Conservation (phyloP, 2,329 filamentous ascomycete genomes). For the Chaetomiaceae sp. region DNA sequence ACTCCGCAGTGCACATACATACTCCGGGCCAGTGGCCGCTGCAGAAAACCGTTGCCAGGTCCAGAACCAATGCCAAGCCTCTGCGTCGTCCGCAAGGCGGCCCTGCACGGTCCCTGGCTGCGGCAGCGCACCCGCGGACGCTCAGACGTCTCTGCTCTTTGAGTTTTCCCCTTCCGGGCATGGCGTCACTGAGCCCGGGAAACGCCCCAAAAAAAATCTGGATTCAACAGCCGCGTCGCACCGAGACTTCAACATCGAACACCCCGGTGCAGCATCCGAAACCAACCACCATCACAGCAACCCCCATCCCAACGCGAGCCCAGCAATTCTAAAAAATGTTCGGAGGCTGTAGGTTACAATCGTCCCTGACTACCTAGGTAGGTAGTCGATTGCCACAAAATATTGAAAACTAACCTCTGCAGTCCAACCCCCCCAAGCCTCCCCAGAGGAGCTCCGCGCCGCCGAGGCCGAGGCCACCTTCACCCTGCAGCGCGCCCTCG, state of each 20-base stretch:
- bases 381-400: too few species aligned
- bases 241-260: not conserved
- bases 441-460: conserved; percentile 64
- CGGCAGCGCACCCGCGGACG: not conserved
- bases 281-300: not conserved
- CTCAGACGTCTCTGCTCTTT: not conserved
- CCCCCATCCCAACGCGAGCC: not conserved
- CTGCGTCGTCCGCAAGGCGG: not conserved
- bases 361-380: too few species aligned
- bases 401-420: conserved; percentile 15
- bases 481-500: conserved; percentile 63
- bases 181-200: conserved; percentile 15
- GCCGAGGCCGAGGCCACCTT: conserved; percentile 64
- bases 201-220: conserved; percentile 6
- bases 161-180: conserved; percentile 11
- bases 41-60: not conserved
- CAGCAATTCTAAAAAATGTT: conserved; percentile 47
- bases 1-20: too few species aligned
- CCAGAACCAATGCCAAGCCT: not conserved
- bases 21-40: too few species aligned
- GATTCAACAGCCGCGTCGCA: not conserved
- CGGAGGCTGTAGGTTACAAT: conserved; percentile 51
- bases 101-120: not conserved
- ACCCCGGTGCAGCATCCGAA: conserved; percentile 3
- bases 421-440: conserved; percentile 67